Percentiles rank a stretch among this genome's conserved stretches.
Evolutionary conservation across 768 basidiomycete genomes (phyloP).

Genomic region (Gymnopilus junonius): DNA sequence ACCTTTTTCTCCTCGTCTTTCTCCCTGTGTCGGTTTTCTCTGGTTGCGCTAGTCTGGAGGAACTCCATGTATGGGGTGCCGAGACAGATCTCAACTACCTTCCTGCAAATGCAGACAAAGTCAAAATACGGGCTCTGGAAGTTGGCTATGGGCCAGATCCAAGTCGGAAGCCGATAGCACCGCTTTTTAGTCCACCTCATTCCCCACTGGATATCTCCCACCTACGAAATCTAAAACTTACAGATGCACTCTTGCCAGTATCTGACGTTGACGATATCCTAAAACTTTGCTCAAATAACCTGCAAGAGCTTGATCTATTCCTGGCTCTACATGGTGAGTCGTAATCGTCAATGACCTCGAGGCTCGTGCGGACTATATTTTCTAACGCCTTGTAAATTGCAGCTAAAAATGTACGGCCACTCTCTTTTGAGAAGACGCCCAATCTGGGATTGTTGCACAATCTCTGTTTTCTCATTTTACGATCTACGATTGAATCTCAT

Average conservation of each 20-base stretch:
- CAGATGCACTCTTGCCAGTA: background rate
- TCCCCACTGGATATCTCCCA: background rate
- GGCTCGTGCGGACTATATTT: background rate
- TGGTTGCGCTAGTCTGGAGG: background rate
- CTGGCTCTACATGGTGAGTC: background rate
- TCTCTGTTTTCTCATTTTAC: background rate
- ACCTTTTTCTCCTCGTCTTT: background rate
- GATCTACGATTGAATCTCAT: background rate
- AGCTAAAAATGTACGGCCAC: no score
- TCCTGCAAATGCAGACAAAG: background rate
- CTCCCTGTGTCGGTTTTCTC: background rate
- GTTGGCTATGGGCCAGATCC: background rate
- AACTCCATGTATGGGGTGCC: background rate
- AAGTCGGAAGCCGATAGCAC: no score
- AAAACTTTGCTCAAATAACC: background rate
- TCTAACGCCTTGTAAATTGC: background rate
- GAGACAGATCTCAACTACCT: background rate
- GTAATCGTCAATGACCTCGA: no score
- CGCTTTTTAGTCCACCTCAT: background rate
- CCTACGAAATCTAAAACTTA: background rate
- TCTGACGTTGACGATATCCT: background rate
- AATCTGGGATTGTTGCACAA: background rate
- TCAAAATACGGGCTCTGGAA: background rate
- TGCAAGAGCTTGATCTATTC: background rate
- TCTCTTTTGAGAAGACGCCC: background rate